Percentiles rank a stretch among this genome's conserved stretches.
Conservation (phyloP, 495 filamentous ascomycete genomes). For the Penicillium longicatenatum region DNA sequence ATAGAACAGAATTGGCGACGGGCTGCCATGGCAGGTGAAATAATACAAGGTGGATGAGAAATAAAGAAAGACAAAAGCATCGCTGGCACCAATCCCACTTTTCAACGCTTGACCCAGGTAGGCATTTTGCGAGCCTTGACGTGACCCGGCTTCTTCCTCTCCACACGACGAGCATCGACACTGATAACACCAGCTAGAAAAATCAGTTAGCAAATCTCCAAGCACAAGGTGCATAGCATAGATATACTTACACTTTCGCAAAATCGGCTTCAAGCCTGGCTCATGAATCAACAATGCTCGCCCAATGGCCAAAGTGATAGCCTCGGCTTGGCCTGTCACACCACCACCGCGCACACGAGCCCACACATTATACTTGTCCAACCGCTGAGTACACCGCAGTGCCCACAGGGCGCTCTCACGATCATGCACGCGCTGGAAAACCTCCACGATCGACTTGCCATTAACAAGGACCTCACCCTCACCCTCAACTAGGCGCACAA, state of each 20-base stretch:
- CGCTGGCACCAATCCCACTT: constrained; percentile 17
- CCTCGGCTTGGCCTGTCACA: constrained; percentile 93
- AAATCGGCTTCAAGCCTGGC: constrained; percentile 80
- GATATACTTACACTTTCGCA: constrained; percentile 78
- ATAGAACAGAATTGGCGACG: constrained; percentile 30
- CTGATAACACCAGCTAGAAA: constrained; percentile 83
- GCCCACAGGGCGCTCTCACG: constrained; percentile 94
- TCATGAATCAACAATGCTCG: constrained; percentile 89
- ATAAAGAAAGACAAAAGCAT: constrained; percentile 21
- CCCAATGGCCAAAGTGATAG: constrained; percentile 87
- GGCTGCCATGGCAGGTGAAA: constrained; percentile 26
- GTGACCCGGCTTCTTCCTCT: constrained; percentile 97
- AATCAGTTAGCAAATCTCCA: constrained; percentile 7
- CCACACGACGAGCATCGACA: constrained; percentile 86
- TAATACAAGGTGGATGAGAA: constrained; percentile 31
- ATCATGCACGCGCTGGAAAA: constrained; percentile 88
- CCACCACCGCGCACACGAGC: constrained; percentile 81
- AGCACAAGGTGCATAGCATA: constrained; percentile 23
- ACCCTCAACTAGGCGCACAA: constrained; percentile 86
- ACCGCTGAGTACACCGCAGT: constrained; percentile 73
- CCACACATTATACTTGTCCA: constrained; percentile 98
- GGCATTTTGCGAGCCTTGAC: constrained; percentile 98
- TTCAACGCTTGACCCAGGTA: constrained; percentile 86
- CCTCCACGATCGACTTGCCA: constrained; percentile 73
- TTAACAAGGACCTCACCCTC: constrained; percentile 89